phyloP scores from a whole-genome alignment of 331 rosid genomes.

The Rosa hybrid region DNA sequence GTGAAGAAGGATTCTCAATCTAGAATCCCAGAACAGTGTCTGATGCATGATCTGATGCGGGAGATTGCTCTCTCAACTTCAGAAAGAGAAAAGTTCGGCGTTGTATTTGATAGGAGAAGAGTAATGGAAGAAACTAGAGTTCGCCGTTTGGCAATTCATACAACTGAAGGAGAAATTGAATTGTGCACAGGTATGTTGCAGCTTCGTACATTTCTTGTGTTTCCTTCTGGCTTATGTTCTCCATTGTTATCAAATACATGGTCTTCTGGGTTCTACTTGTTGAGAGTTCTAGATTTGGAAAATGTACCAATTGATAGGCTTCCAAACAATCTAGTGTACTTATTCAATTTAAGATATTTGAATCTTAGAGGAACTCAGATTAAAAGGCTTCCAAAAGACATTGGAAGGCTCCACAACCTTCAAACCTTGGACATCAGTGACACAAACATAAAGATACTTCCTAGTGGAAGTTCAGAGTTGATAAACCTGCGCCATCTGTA shows the following conservation, averaged over 20 bases:
- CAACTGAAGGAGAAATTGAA: background rate
- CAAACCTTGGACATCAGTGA: conserved; percentile 1
- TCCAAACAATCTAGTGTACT: background rate
- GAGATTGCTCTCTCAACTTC: background rate
- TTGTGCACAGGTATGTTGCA: background rate
- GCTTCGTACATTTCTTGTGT: background rate
- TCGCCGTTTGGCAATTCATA: background rate
- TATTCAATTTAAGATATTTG: conserved; percentile 3
- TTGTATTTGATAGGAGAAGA: background rate
- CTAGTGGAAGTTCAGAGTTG: background rate
- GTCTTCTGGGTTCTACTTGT: conserved; percentile 3
- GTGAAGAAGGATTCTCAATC: conserved; percentile 1
- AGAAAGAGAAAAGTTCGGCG: background rate
- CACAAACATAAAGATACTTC: background rate
- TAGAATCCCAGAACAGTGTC: conserved; percentile 1
- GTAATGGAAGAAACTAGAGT: background rate
- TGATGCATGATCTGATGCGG: conserved; percentile 1
- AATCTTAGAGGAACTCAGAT: conserved; percentile 4
- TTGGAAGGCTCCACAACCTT: background rate
- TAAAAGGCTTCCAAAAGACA: background rate
- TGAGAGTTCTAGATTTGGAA: conserved; percentile 6
- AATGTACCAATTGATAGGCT: background rate
- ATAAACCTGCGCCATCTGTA: conserved; percentile 1
- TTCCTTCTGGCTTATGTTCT: background rate
- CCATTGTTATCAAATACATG: background rate